Conservation (phyloP, 169 alveolate species). For the Plasmodium sp. region DNA sequence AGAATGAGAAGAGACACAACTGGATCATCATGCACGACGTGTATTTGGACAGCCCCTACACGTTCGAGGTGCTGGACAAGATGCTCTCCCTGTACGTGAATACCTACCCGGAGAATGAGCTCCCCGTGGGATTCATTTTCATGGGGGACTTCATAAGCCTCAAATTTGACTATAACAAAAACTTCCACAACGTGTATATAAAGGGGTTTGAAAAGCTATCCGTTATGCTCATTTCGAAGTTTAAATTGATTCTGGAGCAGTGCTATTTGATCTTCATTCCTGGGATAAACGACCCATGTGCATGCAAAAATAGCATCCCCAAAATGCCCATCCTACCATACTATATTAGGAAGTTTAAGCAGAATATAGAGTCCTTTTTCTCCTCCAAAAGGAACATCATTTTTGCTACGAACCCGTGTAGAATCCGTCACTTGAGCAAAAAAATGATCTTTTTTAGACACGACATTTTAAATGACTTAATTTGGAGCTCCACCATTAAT, state of each 20-base stretch:
- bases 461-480: constrained; percentile 77
- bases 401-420: constrained; percentile 81
- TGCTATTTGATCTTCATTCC: constrained; percentile 82
- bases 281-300: constrained; percentile 82
- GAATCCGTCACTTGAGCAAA: constrained; percentile 81
- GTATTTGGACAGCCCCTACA: constrained; percentile 45
- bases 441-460: constrained; percentile 80
- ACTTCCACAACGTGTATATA: constrained; percentile 38
- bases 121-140: constrained; percentile 81
- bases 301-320: constrained; percentile 81
- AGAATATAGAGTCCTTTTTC: constrained; percentile 55
- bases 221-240: constrained; percentile 32
- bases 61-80: constrained; percentile 38
- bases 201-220: constrained; percentile 74
- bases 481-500: constrained; percentile 75
- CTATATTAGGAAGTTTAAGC: constrained; percentile 71
- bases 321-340: constrained; percentile 78
- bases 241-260: constrained; percentile 41
- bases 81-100: constrained; percentile 58
- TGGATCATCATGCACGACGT: constrained; percentile 67
- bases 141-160: constrained; percentile 82
- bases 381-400: constrained; percentile 61
- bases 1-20: constrained; percentile 30
- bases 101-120: constrained; percentile 76
- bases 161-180: constrained; percentile 49